phyloP scores from a whole-genome alignment of 345 rosid species.

The Dipteronia dyeriana region DNA sequence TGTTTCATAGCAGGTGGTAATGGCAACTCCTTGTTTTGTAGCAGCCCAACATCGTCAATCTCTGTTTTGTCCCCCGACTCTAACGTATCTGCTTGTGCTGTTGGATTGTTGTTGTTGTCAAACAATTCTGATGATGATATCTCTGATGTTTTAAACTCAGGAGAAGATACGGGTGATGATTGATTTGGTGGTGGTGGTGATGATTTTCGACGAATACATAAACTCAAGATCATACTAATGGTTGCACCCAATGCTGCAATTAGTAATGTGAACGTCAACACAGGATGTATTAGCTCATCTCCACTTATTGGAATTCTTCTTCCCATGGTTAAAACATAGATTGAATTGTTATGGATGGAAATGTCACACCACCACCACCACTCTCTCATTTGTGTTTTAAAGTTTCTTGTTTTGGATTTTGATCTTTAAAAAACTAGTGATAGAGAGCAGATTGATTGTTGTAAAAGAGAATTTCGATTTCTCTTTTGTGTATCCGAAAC shows the following conservation, averaged over 20 bases:
- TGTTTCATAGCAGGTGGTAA: slow-evolving; percentile 45
- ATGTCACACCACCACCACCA: not conserved
- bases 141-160: not conserved
- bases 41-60: not conserved
- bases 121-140: not conserved
- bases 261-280: slow-evolving; percentile 26
- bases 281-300: slow-evolving; percentile 9
- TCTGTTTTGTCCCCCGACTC: not conserved
- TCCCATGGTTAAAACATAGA: slow-evolving; percentile 30
- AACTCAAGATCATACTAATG: slow-evolving; percentile 36
- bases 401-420: not conserved
- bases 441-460: not conserved
- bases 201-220: slow-evolving; percentile 44
- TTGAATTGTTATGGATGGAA: not conserved
- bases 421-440: slow-evolving; percentile 4
- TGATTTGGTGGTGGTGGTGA: not conserved
- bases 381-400: not conserved
- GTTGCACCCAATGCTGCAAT: slow-evolving; percentile 33
- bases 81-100: not conserved
- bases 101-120: not conserved
- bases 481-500: slow-evolving; percentile 7
- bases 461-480: not conserved
- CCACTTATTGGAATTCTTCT: slow-evolving; percentile 33
- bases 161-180: slow-evolving; percentile 12
- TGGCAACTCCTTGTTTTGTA: slow-evolving; percentile 30